Conservation (phyloP, 2,329 filamentous ascomycete species). For the Xenosphaeropsis pyriputrescens region DNA sequence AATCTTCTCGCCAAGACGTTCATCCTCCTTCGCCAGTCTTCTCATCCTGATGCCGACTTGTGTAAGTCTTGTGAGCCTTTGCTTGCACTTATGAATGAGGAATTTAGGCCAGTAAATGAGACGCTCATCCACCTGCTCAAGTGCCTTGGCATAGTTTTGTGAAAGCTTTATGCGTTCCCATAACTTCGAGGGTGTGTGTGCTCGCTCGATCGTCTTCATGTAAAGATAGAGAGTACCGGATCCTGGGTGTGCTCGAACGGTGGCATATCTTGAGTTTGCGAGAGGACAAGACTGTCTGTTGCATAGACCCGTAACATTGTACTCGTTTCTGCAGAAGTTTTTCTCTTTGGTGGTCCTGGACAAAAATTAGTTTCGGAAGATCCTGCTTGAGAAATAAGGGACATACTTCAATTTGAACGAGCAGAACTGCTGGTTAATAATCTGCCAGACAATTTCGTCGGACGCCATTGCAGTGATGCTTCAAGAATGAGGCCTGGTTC, state of each 20-base stretch:
- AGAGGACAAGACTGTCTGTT: slow-evolving; percentile 81
- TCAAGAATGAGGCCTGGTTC: too few species aligned
- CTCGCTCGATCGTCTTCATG: slow-evolving; percentile 88
- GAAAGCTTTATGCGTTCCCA: slow-evolving; percentile 91
- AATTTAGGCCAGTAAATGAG: slow-evolving; percentile 94
- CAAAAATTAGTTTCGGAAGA: too few species aligned
- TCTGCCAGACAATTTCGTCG: slow-evolving; percentile 95
- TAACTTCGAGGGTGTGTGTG: slow-evolving; percentile 76
- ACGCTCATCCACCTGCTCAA: slow-evolving; percentile 73
- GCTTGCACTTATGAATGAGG: slow-evolving; percentile 87
- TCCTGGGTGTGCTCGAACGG: slow-evolving; percentile 67
- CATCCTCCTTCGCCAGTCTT: slow-evolving; percentile 76
- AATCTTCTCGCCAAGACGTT: slow-evolving; percentile 72
- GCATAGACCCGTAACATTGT: slow-evolving; percentile 74
- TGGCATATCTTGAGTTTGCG: slow-evolving; percentile 86
- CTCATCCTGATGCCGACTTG: slow-evolving; percentile 78
- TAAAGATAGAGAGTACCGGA: slow-evolving; percentile 84
- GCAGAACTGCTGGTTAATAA: slow-evolving; percentile 93
- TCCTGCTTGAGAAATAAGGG: too few species aligned
- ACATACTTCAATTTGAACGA: slow-evolving; percentile 81
- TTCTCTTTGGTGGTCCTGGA: slow-evolving; percentile 66
- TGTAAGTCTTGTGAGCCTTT: slow-evolving; percentile 79
- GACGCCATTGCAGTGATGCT: slow-evolving; percentile 48
- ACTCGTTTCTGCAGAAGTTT: slow-evolving; percentile 92
- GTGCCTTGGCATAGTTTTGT: slow-evolving; percentile 78